Conservation (phyloP, 331 rosid species). For the Dryas integrifolia region DNA sequence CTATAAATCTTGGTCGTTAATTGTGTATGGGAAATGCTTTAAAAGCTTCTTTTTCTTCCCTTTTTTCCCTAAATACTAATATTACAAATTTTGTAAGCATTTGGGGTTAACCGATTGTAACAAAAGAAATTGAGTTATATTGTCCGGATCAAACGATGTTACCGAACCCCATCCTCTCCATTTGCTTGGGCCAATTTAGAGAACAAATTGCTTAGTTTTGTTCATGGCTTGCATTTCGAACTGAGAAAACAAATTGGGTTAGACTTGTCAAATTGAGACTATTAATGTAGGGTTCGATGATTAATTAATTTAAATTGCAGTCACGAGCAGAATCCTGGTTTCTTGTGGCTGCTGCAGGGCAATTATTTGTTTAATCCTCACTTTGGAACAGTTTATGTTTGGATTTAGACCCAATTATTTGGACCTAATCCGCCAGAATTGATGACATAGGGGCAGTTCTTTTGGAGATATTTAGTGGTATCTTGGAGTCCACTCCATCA, state of each 20-base stretch:
- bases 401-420: neutral
- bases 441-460: conserved; percentile 6
- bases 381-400: neutral
- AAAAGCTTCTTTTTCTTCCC: too few species aligned
- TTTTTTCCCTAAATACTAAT: too few species aligned
- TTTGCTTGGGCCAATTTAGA: neutral
- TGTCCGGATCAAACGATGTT: too few species aligned
- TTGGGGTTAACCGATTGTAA: too few species aligned
- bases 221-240: neutral
- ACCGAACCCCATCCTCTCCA: neutral
- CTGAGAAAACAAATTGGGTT: neutral
- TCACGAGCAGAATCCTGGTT: conserved; percentile 19
- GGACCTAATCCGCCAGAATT: conserved; percentile 13
- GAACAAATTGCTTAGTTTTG: neutral
- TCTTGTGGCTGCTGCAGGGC: conserved; percentile 16
- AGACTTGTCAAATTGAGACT: neutral
- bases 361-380: neutral
- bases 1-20: neutral
- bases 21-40: neutral
- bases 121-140: too few species aligned
- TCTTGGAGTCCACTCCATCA: conserved; percentile 9
- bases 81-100: too few species aligned
- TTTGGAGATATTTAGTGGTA: conserved; percentile 6
- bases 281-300: neutral
- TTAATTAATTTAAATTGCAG: neutral